Evolutionary conservation across 371 early-diverging fungal species (phyloP).

Genomic region (Haplosporangium sp.): DNA sequence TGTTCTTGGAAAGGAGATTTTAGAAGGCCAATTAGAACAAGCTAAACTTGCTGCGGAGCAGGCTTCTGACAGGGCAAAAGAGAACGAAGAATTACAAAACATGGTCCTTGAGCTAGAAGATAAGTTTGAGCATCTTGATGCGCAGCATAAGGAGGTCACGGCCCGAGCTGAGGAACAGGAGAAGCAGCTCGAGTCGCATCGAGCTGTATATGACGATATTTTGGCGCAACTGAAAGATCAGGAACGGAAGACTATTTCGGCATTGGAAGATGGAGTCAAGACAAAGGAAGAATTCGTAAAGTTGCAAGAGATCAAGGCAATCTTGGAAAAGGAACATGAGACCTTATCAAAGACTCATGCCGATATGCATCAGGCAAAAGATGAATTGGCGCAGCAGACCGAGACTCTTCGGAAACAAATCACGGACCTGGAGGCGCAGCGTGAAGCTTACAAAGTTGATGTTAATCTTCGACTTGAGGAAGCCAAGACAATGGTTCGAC

Average conservation of each 20-base stretch:
- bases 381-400: conserved; percentile 35
- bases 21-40: conserved; percentile 39
- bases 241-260: conserved; percentile 28
- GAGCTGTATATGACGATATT: conserved; percentile 45
- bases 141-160: conserved; percentile 22
- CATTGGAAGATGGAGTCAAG: conserved; percentile 19
- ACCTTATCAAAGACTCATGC: conserved; percentile 4
- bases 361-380: conserved; percentile 13
- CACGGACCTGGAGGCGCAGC: conserved; percentile 44
- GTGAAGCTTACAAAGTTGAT: conserved; percentile 53
- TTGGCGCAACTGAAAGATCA: conserved; percentile 40
- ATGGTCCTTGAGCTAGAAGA: conserved; percentile 51
- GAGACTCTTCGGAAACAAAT: conserved; percentile 33
- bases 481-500: conserved; percentile 62
- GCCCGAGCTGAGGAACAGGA: conserved; percentile 43
- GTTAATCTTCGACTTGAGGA: conserved; percentile 62
- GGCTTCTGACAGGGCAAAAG: conserved; percentile 26
- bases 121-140: conserved; percentile 26
- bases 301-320: conserved; percentile 39
- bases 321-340: conserved; percentile 53
- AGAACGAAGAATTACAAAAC: conserved; percentile 50
- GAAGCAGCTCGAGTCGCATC: conserved; percentile 45
- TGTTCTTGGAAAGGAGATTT: conserved; percentile 34
- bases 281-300: conserved; percentile 29
- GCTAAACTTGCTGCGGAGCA: conserved; percentile 28